Percentiles rank a stretch among this genome's conserved stretches.
These are phyloP conservation scores for Alternaria gaisen DNA, from an alignment of 2,329 filamentous ascomycete genomes.

Conservation along the genomic window DNA sequence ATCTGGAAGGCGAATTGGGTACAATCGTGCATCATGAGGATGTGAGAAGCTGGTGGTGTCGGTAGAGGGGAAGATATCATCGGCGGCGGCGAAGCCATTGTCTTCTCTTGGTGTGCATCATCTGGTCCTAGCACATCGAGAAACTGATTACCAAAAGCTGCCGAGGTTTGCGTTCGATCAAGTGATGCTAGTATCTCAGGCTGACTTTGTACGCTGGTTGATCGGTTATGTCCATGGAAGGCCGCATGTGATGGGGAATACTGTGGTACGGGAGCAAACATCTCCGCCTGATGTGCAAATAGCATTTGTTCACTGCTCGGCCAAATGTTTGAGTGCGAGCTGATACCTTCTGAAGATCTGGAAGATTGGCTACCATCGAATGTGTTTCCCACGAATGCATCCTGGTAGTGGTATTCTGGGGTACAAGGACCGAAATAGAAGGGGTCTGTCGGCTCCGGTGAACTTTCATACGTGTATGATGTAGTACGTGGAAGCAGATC, in stretches of 20 bases:
- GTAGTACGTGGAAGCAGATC: constrained; percentile 46
- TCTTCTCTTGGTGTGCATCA: constrained; percentile 34
- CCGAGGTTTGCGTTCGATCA: constrained; percentile 35
- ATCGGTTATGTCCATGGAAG: constrained; percentile 37
- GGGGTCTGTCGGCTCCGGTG: constrained; percentile 47
- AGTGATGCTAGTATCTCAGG: constrained; percentile 42
- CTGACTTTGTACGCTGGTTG: constrained; percentile 44
- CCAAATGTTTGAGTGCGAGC: constrained; percentile 40
- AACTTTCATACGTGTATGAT: constrained; percentile 44
- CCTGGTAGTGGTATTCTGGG: constrained; percentile 47
- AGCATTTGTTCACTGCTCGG: constrained; percentile 45
- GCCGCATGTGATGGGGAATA: constrained; percentile 31
- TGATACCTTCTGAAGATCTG: constrained; percentile 40
- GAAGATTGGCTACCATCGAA: constrained; percentile 48
- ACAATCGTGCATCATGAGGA: constrained; percentile 44
- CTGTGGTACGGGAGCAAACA: constrained; percentile 40
- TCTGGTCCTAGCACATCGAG: constrained; percentile 35
- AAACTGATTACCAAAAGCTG: constrained; percentile 36
- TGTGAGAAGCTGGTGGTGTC: constrained; percentile 35
- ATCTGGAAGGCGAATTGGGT: constrained; percentile 49
- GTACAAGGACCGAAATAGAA: constrained; percentile 48
- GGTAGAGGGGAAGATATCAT: constrained; percentile 42
- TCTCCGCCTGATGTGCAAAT: constrained; percentile 38
- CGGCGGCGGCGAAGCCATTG: constrained; percentile 34
- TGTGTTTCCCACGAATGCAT: constrained; percentile 38